Evolutionary conservation across 148 eudicot genomes (phyloP).

Genomic region (Rhododendron molle): DNA sequence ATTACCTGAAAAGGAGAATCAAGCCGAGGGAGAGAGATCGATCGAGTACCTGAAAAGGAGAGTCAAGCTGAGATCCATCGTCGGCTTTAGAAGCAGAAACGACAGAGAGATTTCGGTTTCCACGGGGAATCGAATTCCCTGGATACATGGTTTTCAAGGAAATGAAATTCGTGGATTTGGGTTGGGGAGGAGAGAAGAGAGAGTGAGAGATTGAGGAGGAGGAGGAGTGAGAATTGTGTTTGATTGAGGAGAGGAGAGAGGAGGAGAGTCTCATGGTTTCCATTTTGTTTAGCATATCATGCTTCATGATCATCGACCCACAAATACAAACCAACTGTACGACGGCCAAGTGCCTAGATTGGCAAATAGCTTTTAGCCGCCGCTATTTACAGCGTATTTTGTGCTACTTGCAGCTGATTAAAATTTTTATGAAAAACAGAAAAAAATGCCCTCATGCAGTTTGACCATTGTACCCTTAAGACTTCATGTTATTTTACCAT

Average conservation of each 20-base stretch:
- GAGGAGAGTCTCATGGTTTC: conserved; percentile 7
- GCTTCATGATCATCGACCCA: neutral
- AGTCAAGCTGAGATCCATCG: conserved; percentile 11
- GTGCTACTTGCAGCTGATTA: too few relatives aligned
- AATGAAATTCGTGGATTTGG: conserved; percentile 14
- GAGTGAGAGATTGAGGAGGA: neutral
- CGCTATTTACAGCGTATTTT: too few relatives aligned
- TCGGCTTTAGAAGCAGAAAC: conserved; percentile 16
- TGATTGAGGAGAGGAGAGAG: neutral
- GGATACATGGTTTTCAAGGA: conserved; percentile 4
- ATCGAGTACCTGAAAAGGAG: conserved; percentile 17
- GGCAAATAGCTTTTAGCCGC: too few relatives aligned
- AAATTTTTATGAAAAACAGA: too few relatives aligned
- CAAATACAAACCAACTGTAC: neutral
- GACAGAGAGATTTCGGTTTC: conserved; percentile 22
- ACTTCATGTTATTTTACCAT: too few relatives aligned
- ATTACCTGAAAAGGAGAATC: too few relatives aligned
- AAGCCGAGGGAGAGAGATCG: neutral
- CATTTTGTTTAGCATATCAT: neutral
- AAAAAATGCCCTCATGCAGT: too few relatives aligned
- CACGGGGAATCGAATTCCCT: neutral
- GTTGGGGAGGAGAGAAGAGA: neutral
- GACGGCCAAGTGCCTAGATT: too few relatives aligned
- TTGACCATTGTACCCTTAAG: too few relatives aligned
- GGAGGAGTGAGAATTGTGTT: neutral